Percentiles rank a stretch among this genome's conserved stretches.
These are phyloP conservation scores for Penicillium sp. DNA, from an alignment of 2,329 filamentous ascomycete genomes.

Conservation along the genomic window DNA sequence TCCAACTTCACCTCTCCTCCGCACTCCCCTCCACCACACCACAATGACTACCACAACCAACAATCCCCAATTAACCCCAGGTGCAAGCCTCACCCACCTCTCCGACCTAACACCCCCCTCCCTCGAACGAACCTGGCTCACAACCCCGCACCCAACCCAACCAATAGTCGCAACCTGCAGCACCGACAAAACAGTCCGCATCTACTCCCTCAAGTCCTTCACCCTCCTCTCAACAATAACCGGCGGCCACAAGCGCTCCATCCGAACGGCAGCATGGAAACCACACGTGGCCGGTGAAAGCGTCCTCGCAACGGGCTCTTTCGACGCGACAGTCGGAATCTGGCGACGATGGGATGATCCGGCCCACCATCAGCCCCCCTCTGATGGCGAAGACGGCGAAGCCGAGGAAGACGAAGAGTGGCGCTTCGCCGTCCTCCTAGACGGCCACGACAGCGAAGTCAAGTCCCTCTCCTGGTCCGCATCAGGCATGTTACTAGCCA, in stretches of 20 bases:
- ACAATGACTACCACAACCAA: too few species aligned
- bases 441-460: slow-evolving; percentile 94
- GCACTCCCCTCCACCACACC: too few species aligned
- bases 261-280: slow-evolving; percentile 89
- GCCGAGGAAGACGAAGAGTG: slow-evolving; percentile 80
- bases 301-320: slow-evolving; percentile 88
- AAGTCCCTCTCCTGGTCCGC: slow-evolving; percentile 71
- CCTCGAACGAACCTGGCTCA: slow-evolving; percentile 76
- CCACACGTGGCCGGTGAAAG: slow-evolving; percentile 69
- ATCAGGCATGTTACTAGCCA: slow-evolving; percentile 80
- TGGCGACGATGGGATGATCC: slow-evolving; percentile 72
- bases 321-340: slow-evolving; percentile 87
- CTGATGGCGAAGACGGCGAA: too few species aligned
- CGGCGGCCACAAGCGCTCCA: slow-evolving; percentile 86
- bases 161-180: slow-evolving; percentile 89
- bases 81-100: slow-evolving; percentile 47
- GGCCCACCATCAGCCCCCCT: too few species aligned
- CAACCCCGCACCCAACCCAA: slow-evolving; percentile 80
- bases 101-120: slow-evolving; percentile 59
- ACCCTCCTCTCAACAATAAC: slow-evolving; percentile 77
- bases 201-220: slow-evolving; percentile 85
- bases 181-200: slow-evolving; percentile 80
- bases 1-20: too few species aligned
- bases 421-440: slow-evolving; percentile 88
- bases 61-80: too few species aligned